Conservation (phyloP, 352 stramenopile species). For the Aphanomyces invadans region DNA sequence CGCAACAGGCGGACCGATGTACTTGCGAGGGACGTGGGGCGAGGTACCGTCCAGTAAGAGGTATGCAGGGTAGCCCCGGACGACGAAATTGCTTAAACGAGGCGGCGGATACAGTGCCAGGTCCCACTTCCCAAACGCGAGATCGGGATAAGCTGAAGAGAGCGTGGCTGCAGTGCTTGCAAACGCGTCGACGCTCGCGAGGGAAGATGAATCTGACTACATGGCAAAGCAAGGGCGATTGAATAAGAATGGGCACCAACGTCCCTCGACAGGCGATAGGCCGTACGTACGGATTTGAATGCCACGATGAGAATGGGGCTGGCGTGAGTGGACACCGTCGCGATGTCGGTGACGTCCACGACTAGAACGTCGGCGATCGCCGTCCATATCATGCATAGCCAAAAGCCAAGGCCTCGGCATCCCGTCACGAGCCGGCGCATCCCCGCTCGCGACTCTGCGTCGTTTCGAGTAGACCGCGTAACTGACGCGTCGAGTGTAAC, state of each 20-base stretch:
- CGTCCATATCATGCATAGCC: background rate
- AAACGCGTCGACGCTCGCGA: background rate
- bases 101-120: background rate
- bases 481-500: background rate
- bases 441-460: background rate
- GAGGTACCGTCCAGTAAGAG: background rate
- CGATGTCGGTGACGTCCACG: background rate
- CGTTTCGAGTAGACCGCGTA: background rate
- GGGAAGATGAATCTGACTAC: background rate
- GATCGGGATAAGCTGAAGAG: background rate
- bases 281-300: background rate
- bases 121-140: background rate
- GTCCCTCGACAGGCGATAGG: no score
- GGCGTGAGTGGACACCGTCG: background rate
- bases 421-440: background rate
- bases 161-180: background rate
- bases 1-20: background rate
- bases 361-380: background rate
- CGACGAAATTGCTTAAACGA: background rate
- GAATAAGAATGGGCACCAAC: no score
- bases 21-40: background rate
- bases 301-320: constrained; percentile 1
- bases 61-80: constrained; percentile 2
- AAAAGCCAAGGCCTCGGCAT: background rate
- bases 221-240: background rate